These are phyloP conservation scores for Aspergillus kassunensis DNA, from an alignment of 495 filamentous ascomycete species.

Conservation along the genomic window DNA sequence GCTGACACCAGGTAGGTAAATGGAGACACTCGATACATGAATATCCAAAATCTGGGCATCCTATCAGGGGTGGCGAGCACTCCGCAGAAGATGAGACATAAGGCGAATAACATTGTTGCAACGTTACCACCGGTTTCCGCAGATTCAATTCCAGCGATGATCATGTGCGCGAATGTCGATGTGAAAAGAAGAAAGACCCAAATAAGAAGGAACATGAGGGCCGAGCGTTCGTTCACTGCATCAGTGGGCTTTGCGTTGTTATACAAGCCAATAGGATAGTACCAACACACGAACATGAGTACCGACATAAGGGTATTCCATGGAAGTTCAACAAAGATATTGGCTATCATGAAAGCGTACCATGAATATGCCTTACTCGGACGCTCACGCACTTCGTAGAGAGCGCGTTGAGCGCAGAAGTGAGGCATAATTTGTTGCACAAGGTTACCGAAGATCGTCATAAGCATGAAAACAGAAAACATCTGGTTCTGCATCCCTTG, in stretches of 20 bases:
- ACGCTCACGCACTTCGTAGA: conserved; percentile 71
- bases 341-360: conserved; percentile 64
- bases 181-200: conserved; percentile 54
- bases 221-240: conserved; percentile 46
- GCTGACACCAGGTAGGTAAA: conserved; percentile 66
- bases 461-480: conserved; percentile 83
- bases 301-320: conserved; percentile 63
- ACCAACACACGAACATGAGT: conserved; percentile 61
- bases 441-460: conserved; percentile 75
- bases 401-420: conserved; percentile 60
- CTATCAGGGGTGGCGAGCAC: conserved; percentile 60
- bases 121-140: conserved; percentile 59
- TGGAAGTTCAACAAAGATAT: conserved; percentile 70
- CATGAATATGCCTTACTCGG: conserved; percentile 71
- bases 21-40: conserved; percentile 74
- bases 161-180: conserved; percentile 61
- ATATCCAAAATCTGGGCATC: conserved; percentile 77
- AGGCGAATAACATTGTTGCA: conserved; percentile 57
- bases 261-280: conserved; percentile 64
- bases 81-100: conserved; percentile 59
- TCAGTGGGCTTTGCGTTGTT: conserved; percentile 43
- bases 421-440: conserved; percentile 55
- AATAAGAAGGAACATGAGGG: conserved; percentile 54
- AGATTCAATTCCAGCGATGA: conserved; percentile 57
- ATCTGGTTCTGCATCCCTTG: conserved; percentile 92